Percentiles rank a stretch among this genome's conserved stretches.
phyloP scores from a whole-genome alignment of 1,139 yeast genomes.

The Saccharomyces uvarum region DNA sequence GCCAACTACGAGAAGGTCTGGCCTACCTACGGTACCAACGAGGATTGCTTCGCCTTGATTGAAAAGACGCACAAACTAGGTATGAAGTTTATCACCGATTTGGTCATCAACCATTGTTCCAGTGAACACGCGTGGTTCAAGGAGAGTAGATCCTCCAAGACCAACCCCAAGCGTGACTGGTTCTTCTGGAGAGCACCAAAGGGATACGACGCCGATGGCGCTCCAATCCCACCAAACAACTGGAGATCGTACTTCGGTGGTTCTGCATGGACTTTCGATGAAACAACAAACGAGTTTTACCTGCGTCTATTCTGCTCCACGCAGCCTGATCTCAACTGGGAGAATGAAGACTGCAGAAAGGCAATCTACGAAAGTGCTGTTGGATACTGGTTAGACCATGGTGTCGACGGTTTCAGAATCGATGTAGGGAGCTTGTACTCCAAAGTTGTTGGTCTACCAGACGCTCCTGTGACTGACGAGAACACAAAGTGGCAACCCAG shows the following conservation, averaged over 20 bases:
- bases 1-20: slow-evolving; percentile 46
- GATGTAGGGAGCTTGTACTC: slow-evolving; percentile 50
- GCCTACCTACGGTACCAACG: slow-evolving; percentile 47
- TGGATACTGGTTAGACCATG: slow-evolving; percentile 48
- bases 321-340: slow-evolving; percentile 60
- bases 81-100: slow-evolving; percentile 46
- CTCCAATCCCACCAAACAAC: slow-evolving; percentile 49
- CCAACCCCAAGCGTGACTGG: slow-evolving; percentile 55
- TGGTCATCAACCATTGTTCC: slow-evolving; percentile 55
- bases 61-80: slow-evolving; percentile 40
- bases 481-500: slow-evolving; percentile 39
- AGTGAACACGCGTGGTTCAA: slow-evolving; percentile 51
- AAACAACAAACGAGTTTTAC: slow-evolving; percentile 45
- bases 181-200: slow-evolving; percentile 49
- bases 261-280: slow-evolving; percentile 52
- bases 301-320: slow-evolving; percentile 44
- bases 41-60: slow-evolving; percentile 34
- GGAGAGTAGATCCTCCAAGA: slow-evolving; percentile 45
- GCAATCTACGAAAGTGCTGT: slow-evolving; percentile 46
- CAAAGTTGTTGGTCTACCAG: slow-evolving; percentile 41
- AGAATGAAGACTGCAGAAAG: slow-evolving; percentile 42
- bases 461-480: slow-evolving; percentile 30
- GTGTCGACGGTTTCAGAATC: slow-evolving; percentile 53
- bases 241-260: slow-evolving; percentile 49
- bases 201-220: slow-evolving; percentile 39